A percentile compares a stretch with the other conserved stretches of the same genome.
phyloP scores from a whole-genome alignment of 306 rosid genomes.

The Rosa lucieae region DNA sequence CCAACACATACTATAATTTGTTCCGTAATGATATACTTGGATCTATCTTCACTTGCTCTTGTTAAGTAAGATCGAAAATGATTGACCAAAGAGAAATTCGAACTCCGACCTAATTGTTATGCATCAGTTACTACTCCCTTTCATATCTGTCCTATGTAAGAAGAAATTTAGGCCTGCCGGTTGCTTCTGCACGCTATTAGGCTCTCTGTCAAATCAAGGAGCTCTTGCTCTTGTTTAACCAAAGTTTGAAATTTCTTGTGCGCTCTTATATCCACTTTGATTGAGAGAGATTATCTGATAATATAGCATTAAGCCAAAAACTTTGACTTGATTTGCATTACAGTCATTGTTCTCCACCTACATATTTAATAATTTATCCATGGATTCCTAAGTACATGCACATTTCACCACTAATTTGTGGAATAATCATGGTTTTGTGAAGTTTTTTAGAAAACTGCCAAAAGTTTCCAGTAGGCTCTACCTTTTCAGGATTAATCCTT shows the following conservation, averaged over 20 bases:
- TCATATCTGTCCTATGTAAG: not conserved
- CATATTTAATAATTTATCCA: not conserved
- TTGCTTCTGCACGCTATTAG: not conserved
- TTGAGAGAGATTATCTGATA: conserved; percentile 15
- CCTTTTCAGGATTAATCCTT: not conserved
- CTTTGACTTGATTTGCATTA: not conserved
- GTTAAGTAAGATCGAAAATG: no score
- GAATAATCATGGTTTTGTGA: not conserved
- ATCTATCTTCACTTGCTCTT: not conserved
- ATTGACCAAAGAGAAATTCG: not conserved
- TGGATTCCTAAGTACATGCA: not conserved
- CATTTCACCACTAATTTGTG: not conserved
- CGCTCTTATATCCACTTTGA: conserved; percentile 8
- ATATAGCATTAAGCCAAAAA: not conserved
- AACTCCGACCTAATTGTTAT: not conserved
- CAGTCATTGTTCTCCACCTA: not conserved
- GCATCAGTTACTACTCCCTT: not conserved
- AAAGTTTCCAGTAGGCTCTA: not conserved
- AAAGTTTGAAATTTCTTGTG: conserved; percentile 1
- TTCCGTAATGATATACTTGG: no score
- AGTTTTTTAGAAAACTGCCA: not conserved
- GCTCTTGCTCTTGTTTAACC: conserved; percentile 6
- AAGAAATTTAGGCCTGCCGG: not conserved
- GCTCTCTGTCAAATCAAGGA: not conserved
- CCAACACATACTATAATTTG: no score